phyloP scores from a whole-genome alignment of 352 stramenopile species.

The Phytopythium litorale region DNA sequence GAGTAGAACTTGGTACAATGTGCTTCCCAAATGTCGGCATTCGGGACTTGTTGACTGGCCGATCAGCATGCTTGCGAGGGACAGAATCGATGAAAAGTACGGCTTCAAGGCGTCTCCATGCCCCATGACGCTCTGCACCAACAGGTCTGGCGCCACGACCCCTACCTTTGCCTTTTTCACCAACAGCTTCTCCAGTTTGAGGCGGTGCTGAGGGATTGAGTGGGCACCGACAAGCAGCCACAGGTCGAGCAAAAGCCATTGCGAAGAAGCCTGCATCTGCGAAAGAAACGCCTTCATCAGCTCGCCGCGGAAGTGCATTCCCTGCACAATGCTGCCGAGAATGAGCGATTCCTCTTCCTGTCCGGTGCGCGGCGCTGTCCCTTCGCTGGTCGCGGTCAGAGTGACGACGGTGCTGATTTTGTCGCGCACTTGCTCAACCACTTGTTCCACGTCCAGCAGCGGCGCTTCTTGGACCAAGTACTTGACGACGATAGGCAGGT shows the following conservation, averaged over 20 bases:
- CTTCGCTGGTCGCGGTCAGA: conserved; percentile 7
- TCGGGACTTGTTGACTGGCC: conserved; percentile 11
- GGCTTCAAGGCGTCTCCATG: conserved; percentile 39
- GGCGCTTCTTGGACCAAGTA: conserved; percentile 58
- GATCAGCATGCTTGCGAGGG: conserved; percentile 28
- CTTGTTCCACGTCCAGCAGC: conserved; percentile 24
- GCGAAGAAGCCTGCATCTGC: conserved; percentile 14
- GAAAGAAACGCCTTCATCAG: conserved; percentile 39
- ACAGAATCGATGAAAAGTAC: conserved; percentile 40
- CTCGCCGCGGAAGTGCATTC: conserved; percentile 50
- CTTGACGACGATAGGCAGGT: conserved; percentile 57
- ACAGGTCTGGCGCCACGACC: conserved; percentile 18
- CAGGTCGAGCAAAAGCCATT: conserved; percentile 40
- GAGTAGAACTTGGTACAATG: conserved; percentile 50
- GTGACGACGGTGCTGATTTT: conserved; percentile 44
- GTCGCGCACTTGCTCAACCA: conserved; percentile 35
- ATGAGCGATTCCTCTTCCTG: conserved; percentile 47
- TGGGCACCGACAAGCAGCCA: conserved; percentile 43
- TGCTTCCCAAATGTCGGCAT: conserved; percentile 22
- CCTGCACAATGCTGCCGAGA: conserved; percentile 41
- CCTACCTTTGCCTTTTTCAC: conserved; percentile 33
- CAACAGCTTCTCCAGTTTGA: conserved; percentile 38
- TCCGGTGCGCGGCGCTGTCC: neutral
- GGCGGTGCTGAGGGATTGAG: conserved; percentile 32
- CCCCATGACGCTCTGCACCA: conserved; percentile 24